phyloP scores from a whole-genome alignment of 176 grass and related monocot genomes.

The Bolboschoenus planiculmis region DNA sequence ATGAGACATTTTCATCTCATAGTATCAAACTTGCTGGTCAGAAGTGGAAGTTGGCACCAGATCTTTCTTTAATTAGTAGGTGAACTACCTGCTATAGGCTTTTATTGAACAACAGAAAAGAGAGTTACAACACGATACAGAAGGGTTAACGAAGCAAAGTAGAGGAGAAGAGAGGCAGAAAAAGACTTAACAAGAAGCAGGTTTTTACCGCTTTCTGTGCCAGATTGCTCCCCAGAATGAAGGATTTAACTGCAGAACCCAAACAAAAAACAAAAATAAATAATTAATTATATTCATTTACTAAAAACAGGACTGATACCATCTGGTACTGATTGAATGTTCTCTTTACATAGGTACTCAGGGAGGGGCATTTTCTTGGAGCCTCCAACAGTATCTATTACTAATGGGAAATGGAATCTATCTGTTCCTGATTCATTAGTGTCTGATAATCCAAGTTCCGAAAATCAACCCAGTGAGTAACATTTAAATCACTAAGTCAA shows the following conservation, averaged over 20 bases:
- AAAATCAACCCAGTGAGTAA: slow-evolving; percentile 48
- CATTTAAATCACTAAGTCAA: slow-evolving; percentile 21
- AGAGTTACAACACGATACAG: background rate
- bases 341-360: slow-evolving; percentile 51
- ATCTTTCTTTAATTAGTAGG: background rate
- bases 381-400: slow-evolving; percentile 61
- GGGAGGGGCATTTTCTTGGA: slow-evolving; percentile 84
- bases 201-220: background rate
- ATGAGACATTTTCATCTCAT: background rate
- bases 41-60: background rate
- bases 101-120: background rate
- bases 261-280: background rate
- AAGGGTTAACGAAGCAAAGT: background rate
- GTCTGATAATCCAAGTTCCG: slow-evolving; percentile 28
- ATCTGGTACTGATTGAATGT: background rate
- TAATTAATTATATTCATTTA: background rate
- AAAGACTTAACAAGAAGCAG: background rate
- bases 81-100: background rate
- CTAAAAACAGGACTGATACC: background rate
- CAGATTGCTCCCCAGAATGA: background rate
- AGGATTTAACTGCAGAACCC: background rate
- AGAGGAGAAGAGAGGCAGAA: background rate
- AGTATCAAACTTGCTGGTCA: background rate
- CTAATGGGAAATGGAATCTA: slow-evolving; percentile 48
- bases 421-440: slow-evolving; percentile 46